These are phyloP conservation scores for Tubosaeta brunneosetosa DNA, from an alignment of 768 basidiomycete genomes.

Conservation along the genomic window DNA sequence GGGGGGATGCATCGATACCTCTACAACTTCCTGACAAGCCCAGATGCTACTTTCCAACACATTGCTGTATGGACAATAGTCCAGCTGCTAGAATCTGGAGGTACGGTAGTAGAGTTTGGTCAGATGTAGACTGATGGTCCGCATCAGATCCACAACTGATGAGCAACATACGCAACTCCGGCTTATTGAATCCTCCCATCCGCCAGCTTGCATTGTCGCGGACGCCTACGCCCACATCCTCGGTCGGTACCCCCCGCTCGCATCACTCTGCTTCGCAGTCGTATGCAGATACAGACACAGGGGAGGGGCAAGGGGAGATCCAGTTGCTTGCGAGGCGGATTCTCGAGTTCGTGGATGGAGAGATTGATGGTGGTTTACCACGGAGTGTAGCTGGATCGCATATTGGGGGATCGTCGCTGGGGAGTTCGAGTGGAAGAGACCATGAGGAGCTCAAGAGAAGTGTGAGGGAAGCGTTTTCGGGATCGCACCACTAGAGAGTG, in stretches of 20 bases:
- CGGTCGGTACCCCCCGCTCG: slow-evolving; percentile 68
- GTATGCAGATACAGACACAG: slow-evolving; percentile 78
- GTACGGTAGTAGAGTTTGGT: slow-evolving; percentile 34
- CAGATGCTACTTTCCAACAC: slow-evolving; percentile 98
- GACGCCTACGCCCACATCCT: slow-evolving; percentile 65
- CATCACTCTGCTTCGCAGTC: slow-evolving; percentile 66
- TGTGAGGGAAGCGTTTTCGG: slow-evolving; percentile 75
- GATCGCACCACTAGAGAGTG: slow-evolving; percentile 40
- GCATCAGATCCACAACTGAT: slow-evolving; percentile 76
- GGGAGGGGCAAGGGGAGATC: slow-evolving; percentile 90
- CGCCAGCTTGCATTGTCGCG: slow-evolving; percentile 74
- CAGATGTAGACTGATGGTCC: not conserved
- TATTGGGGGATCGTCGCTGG: slow-evolving; percentile 64
- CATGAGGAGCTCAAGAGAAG: slow-evolving; percentile 79
- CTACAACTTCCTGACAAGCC: slow-evolving; percentile 86
- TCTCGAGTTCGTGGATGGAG: slow-evolving; percentile 80
- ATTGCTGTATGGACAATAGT: slow-evolving; percentile 99
- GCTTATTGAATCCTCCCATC: slow-evolving; percentile 78
- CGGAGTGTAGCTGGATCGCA: slow-evolving; percentile 64
- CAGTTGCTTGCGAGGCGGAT: slow-evolving; percentile 80
- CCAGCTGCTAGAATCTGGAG: slow-evolving; percentile 94
- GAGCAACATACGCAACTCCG: slow-evolving; percentile 84
- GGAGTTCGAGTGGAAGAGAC: slow-evolving; percentile 54
- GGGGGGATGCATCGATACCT: slow-evolving; percentile 96
- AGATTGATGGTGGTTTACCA: slow-evolving; percentile 53